A percentile compares a stretch with the other conserved stretches of the same genome.
Conservation (phyloP, 2,329 filamentous ascomycete genomes). For the Ascochyta koolunga region DNA sequence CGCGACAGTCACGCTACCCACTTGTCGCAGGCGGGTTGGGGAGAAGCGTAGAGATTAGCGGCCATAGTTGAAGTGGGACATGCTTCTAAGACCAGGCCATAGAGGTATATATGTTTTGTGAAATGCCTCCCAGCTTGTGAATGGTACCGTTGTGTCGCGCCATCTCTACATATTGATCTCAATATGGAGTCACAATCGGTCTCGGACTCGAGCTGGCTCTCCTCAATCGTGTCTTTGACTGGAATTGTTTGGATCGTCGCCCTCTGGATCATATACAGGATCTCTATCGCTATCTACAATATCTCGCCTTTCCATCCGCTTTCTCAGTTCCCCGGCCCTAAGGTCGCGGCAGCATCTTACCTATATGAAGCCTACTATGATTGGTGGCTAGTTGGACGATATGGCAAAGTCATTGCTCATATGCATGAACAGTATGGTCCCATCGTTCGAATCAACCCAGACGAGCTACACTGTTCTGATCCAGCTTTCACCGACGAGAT, state of each 20-base stretch:
- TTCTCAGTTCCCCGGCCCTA: constrained; percentile 35
- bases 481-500: constrained; percentile 42
- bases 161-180: constrained; percentile 1
- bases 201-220: constrained; percentile 13
- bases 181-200: constrained; percentile 27
- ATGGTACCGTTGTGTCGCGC: constrained; percentile 4
- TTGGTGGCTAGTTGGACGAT: constrained; percentile 36
- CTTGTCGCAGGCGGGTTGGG: neutral
- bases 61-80: constrained; percentile 9
- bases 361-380: constrained; percentile 41
- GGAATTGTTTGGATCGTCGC: constrained; percentile 19
- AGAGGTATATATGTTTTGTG: constrained; percentile 24
- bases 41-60: constrained; percentile 4
- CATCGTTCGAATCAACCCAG: constrained; percentile 41
- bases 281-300: constrained; percentile 30
- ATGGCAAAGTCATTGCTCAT: constrained; percentile 41
- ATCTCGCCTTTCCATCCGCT: constrained; percentile 34
- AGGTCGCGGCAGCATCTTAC: constrained; percentile 36
- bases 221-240: constrained; percentile 20
- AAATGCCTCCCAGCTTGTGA: constrained; percentile 11
- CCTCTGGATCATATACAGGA: constrained; percentile 27
- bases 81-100: neutral
- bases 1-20: constrained; percentile 3
- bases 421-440: constrained; percentile 45
- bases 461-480: constrained; percentile 43